phyloP scores from a whole-genome alignment of 805 yeast genomes.

The Sungouiella thailandica region DNA sequence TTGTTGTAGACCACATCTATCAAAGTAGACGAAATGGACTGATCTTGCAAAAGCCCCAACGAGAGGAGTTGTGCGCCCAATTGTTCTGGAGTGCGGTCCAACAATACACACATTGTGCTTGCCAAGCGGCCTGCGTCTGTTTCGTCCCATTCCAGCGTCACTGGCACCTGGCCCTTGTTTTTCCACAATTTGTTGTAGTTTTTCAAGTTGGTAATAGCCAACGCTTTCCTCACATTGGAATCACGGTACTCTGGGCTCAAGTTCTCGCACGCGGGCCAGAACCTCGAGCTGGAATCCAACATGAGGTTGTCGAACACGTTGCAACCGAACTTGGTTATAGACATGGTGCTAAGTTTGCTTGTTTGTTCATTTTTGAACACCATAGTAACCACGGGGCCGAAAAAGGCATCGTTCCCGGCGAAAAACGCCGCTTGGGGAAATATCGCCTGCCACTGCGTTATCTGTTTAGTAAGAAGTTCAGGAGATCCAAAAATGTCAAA shows the following conservation, averaged over 20 bases:
- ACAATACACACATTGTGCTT: slow-evolving; percentile 52
- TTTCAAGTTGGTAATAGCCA: slow-evolving; percentile 70
- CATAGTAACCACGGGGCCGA: slow-evolving; percentile 43
- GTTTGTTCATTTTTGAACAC: slow-evolving; percentile 46
- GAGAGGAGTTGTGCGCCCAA: slow-evolving; percentile 55
- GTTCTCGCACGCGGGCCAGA: slow-evolving; percentile 75
- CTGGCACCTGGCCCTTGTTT: slow-evolving; percentile 28
- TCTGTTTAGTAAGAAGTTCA: neutral
- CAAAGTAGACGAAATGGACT: slow-evolving; percentile 45
- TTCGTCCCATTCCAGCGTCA: slow-evolving; percentile 59
- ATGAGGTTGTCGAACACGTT: slow-evolving; percentile 30
- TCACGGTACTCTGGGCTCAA: slow-evolving; percentile 43
- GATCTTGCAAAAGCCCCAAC: slow-evolving; percentile 53
- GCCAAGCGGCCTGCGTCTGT: slow-evolving; percentile 82
- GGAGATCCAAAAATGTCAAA: slow-evolving; percentile 11
- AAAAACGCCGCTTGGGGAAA: slow-evolving; percentile 50
- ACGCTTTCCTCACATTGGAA: slow-evolving; percentile 63
- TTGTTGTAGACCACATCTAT: slow-evolving; percentile 72
- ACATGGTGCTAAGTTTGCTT: slow-evolving; percentile 45
- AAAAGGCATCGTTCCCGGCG: slow-evolving; percentile 42
- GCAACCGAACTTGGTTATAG: slow-evolving; percentile 64
- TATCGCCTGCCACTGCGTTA: slow-evolving; percentile 35
- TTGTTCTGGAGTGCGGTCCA: slow-evolving; percentile 47
- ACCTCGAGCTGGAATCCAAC: slow-evolving; percentile 45
- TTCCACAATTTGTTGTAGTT: slow-evolving; percentile 56